phyloP scores from a whole-genome alignment of 495 filamentous ascomycete genomes.

The Acidiella bohemica region DNA sequence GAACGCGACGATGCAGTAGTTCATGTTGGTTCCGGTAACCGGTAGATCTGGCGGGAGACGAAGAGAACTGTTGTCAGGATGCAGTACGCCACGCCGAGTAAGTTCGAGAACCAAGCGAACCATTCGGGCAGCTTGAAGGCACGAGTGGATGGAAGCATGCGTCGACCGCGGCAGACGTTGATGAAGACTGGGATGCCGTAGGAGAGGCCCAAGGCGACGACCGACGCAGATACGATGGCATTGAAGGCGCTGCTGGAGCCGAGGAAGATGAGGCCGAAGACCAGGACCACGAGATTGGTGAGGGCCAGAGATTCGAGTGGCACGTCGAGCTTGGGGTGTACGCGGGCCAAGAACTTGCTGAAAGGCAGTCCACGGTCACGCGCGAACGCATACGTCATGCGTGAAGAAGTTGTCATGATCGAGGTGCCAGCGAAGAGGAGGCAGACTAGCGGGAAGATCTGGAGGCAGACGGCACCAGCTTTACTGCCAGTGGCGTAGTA shows the following conservation, averaged over 20 bases:
- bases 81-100: conserved; percentile 53
- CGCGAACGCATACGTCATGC: conserved; percentile 66
- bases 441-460: conserved; percentile 62
- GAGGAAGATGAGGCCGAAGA: conserved; percentile 66
- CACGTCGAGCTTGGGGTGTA: conserved; percentile 50
- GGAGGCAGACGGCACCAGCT: conserved; percentile 52
- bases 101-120: conserved; percentile 50
- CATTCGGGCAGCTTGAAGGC: conserved; percentile 45
- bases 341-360: conserved; percentile 47
- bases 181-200: conserved; percentile 62
- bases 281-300: conserved; percentile 47
- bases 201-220: conserved; percentile 56
- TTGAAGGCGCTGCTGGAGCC: conserved; percentile 53
- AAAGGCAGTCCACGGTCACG: conserved; percentile 59
- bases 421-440: conserved; percentile 56
- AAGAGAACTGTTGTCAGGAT: conserved; percentile 60
- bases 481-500: conserved; percentile 52
- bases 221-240: conserved; percentile 57
- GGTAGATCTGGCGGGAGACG: conserved; percentile 56
- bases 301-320: conserved; percentile 57
- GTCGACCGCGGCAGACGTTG: conserved; percentile 50
- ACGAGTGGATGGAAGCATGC: conserved; percentile 45
- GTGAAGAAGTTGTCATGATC: conserved; percentile 63
- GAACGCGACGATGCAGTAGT: conserved; percentile 45
- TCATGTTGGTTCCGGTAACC: conserved; percentile 59